phyloP scores from a whole-genome alignment of 495 filamentous ascomycete genomes.

The Tuber borchii region DNA sequence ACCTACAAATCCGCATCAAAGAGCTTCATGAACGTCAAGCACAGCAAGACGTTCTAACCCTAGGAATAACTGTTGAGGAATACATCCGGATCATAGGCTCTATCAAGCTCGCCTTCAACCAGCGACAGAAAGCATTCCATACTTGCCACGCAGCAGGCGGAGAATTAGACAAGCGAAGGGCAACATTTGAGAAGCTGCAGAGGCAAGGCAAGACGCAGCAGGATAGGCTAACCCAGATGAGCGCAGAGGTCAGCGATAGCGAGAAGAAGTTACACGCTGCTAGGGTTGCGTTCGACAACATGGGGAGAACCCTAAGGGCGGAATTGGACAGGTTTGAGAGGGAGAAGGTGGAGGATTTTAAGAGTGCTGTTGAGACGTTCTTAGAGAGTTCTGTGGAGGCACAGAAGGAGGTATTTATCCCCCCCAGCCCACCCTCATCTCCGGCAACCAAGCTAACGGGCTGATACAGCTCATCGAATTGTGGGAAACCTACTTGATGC shows the following conservation, averaged over 20 bases:
- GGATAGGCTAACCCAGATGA: constrained; percentile 82
- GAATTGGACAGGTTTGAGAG: constrained; percentile 92
- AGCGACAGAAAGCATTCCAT: constrained; percentile 91
- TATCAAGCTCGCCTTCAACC: constrained; percentile 82
- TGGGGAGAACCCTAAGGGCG: constrained; percentile 83
- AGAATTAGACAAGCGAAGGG: constrained; percentile 77
- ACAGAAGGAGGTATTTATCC: constrained; percentile 80
- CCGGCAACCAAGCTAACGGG: constrained; percentile 26
- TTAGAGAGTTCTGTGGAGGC: constrained; percentile 93
- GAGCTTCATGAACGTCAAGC: constrained; percentile 95
- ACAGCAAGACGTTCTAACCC: constrained; percentile 89
- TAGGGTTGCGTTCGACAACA: constrained; percentile 87
- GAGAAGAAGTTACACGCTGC: constrained; percentile 91
- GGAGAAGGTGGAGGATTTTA: constrained; percentile 99
- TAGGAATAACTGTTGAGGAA: constrained; percentile 96
- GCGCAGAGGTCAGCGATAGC: constrained; percentile 85
- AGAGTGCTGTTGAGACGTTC: constrained; percentile 94
- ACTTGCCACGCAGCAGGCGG: constrained; percentile 84
- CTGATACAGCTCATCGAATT: constrained; percentile 80
- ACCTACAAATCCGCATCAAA: constrained; percentile 84
- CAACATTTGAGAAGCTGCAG: constrained; percentile 82
- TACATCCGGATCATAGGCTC: constrained; percentile 93
- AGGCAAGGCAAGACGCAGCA: constrained; percentile 91
- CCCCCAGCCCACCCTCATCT: neutral
- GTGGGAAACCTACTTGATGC: constrained; percentile 96